A percentile compares a stretch with the other conserved stretches of the same genome.
phyloP scores from a whole-genome alignment of 2,329 filamentous ascomycete species.

The Metarhizium anisopliae region DNA sequence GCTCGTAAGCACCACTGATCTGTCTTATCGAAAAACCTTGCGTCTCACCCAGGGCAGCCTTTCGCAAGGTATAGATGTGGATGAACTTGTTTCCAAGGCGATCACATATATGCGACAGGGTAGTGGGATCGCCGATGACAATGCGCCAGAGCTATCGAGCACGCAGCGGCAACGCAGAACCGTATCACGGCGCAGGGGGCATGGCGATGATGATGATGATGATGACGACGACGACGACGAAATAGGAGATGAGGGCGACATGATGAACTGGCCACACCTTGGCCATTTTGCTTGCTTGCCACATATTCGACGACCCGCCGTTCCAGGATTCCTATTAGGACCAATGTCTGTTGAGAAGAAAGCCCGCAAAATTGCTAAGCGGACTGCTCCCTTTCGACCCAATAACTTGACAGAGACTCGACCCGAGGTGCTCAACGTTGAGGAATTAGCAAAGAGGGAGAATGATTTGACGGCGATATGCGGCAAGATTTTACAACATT shows the following conservation, averaged over 20 bases:
- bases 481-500: slow-evolving; percentile 57
- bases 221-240: slow-evolving; percentile 45
- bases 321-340: slow-evolving; percentile 78
- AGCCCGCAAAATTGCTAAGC: slow-evolving; percentile 58
- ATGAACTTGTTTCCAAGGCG: slow-evolving; percentile 86
- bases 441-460: slow-evolving; percentile 68
- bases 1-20: slow-evolving; percentile 70
- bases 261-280: slow-evolving; percentile 78
- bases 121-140: slow-evolving; percentile 42
- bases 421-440: slow-evolving; percentile 67
- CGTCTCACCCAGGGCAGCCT: slow-evolving; percentile 65
- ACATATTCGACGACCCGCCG: slow-evolving; percentile 61
- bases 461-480: slow-evolving; percentile 74
- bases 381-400: slow-evolving; percentile 60
- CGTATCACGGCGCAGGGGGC: slow-evolving; percentile 17
- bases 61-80: slow-evolving; percentile 71
- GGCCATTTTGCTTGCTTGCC: slow-evolving; percentile 71
- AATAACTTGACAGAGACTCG: slow-evolving; percentile 61
- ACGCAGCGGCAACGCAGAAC: slow-evolving; percentile 38
- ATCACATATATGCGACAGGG: slow-evolving; percentile 77
- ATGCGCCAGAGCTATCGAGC: slow-evolving; percentile 40
- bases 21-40: slow-evolving; percentile 69
- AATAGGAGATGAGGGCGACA: slow-evolving; percentile 65
- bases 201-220: slow-evolving; percentile 38
- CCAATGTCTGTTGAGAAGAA: slow-evolving; percentile 87